Evolutionary conservation across 108 stramenopile species (phyloP).

Genomic region (Conticribra guillardii): DNA sequence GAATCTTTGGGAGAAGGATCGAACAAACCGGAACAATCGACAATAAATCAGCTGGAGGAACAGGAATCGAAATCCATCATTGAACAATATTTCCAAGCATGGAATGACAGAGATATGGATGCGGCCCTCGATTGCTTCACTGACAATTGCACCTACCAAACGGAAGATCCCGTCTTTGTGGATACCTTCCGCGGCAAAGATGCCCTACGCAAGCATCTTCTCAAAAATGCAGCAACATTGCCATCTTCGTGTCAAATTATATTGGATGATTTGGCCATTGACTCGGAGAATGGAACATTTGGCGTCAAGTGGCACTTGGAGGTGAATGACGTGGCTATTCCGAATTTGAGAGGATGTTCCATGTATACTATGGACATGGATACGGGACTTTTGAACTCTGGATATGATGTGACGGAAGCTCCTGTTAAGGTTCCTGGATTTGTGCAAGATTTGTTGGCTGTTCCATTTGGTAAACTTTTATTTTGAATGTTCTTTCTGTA

Average conservation of each 20-base stretch:
- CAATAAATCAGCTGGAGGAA: background rate
- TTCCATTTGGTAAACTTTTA: background rate
- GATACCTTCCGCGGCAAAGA: constrained; percentile 32
- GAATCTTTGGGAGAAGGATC: background rate
- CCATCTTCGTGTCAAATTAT: constrained; percentile 29
- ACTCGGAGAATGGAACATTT: constrained; percentile 3
- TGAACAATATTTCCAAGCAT: constrained; percentile 39
- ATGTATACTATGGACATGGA: constrained; percentile 27
- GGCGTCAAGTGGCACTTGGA: constrained; percentile 29
- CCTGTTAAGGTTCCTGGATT: constrained; percentile 13
- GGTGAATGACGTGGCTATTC: constrained; percentile 16
- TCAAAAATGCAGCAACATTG: constrained; percentile 38
- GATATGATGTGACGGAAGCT: constrained; percentile 20
- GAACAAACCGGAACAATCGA: no score
- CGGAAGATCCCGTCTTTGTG: constrained; percentile 50
- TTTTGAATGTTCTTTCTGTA: constrained; percentile 2
- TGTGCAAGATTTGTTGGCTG: constrained; percentile 6
- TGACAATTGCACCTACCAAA: constrained; percentile 50
- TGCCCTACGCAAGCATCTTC: constrained; percentile 30
- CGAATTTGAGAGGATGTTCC: constrained; percentile 37
- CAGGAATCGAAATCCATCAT: constrained; percentile 15
- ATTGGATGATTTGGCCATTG: constrained; percentile 26
- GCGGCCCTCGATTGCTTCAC: constrained; percentile 34
- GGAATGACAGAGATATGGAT: constrained; percentile 56
- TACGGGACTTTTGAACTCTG: background rate